Conservation (phyloP, 2,329 filamentous ascomycete species). For the Tolypocladium tropicale region DNA sequence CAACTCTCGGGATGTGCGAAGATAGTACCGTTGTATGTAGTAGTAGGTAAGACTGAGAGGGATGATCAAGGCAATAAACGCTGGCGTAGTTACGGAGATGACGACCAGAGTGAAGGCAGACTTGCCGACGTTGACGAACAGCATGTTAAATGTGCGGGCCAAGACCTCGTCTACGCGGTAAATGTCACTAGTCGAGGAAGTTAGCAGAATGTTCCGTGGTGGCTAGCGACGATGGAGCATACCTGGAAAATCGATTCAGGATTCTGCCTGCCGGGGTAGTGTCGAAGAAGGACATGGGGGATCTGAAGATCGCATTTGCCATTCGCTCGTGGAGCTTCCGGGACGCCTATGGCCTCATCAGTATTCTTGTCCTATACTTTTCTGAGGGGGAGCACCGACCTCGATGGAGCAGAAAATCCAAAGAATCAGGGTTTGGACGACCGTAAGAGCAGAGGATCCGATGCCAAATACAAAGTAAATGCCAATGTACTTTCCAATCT, state of each 20-base stretch:
- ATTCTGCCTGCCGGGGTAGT: conserved; percentile 95
- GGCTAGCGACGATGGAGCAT: conserved; percentile 18
- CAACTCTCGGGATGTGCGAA: conserved; percentile 89
- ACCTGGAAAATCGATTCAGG: conserved; percentile 91
- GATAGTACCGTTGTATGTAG: conserved; percentile 93
- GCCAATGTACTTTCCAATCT: conserved; percentile 84
- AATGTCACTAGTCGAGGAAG: conserved; percentile 51
- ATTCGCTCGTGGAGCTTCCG: conserved; percentile 94
- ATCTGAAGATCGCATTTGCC: conserved; percentile 94
- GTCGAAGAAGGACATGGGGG: conserved; percentile 98
- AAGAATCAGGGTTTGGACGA: conserved; percentile 84
- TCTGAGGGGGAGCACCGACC: conserved; percentile 36
- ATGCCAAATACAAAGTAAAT: conserved; percentile 94
- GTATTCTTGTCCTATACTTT: background rate
- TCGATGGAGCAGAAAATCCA: conserved; percentile 99
- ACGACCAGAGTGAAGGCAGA: conserved; percentile 78
- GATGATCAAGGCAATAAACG: conserved; percentile 70
- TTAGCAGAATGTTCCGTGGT: conserved; percentile 11
- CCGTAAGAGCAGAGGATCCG: conserved; percentile 73
- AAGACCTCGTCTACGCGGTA: conserved; percentile 86
- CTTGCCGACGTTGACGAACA: conserved; percentile 66
- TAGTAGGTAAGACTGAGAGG: conserved; percentile 76
- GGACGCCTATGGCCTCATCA: conserved; percentile 52
- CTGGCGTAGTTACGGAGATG: conserved; percentile 72
- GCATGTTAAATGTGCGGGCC: conserved; percentile 95